Evolutionary conservation across 495 filamentous ascomycete genomes (phyloP).

Genomic region (Podospora australis): DNA sequence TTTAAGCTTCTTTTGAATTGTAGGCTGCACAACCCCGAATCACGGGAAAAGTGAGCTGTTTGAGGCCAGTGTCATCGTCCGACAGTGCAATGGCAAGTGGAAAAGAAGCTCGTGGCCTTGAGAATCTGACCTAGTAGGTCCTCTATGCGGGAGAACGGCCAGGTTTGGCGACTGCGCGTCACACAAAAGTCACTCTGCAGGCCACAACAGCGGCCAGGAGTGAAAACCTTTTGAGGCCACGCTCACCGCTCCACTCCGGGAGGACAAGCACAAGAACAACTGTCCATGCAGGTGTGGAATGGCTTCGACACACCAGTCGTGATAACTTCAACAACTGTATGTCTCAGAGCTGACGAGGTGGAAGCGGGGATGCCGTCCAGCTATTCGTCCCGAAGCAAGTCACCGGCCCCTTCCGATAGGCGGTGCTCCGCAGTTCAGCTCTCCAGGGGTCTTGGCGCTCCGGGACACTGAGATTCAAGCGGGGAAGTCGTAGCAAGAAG

Average conservation of each 20-base stretch:
- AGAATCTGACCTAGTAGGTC: background rate
- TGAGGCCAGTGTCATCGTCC: conserved; percentile 12
- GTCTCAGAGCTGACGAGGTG: conserved; percentile 10
- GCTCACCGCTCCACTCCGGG: no score
- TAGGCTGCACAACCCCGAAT: no score
- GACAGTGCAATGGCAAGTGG: no score
- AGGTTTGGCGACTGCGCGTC: background rate
- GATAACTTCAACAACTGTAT: conserved; percentile 3
- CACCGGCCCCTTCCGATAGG: background rate
- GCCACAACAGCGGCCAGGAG: background rate
- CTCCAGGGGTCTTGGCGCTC: background rate
- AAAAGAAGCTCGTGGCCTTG: no score
- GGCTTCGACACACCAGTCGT: background rate
- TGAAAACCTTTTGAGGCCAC: no score
- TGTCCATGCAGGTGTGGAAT: background rate
- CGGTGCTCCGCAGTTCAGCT: background rate
- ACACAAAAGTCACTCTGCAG: background rate
- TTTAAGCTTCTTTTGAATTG: no score
- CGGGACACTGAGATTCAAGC: conserved; percentile 1
- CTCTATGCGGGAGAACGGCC: background rate
- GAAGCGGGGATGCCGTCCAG: background rate
- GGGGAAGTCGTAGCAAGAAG: no score
- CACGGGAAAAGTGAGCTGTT: background rate
- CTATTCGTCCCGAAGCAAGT: background rate
- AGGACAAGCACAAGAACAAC: no score